Percentiles rank a stretch among this genome's conserved stretches.
Evolutionary conservation across 176 grass and related monocot genomes (phyloP).

Genomic region (Typha latifolia): DNA sequence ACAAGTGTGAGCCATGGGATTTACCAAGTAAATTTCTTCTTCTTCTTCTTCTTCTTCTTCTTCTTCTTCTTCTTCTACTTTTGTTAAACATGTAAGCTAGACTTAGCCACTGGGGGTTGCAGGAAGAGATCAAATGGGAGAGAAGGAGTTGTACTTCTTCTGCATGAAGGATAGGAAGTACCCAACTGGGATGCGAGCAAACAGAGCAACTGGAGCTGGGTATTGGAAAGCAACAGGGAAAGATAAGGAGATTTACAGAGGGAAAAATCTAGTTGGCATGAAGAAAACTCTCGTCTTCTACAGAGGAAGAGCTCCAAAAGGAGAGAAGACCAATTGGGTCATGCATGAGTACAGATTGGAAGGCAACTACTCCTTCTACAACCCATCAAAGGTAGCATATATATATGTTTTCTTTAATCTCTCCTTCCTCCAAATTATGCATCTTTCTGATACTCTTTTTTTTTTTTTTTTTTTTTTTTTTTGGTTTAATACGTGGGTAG

Average conservation of each 20-base stretch:
- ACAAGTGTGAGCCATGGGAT: slow-evolving; percentile 52
- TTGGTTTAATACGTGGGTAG: slow-evolving; percentile 7
- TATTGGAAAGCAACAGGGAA: slow-evolving; percentile 92
- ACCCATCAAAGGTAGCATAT: not conserved
- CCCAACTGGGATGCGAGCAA: slow-evolving; percentile 62
- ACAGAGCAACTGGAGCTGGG: slow-evolving; percentile 59
- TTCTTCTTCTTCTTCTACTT: too few relatives aligned
- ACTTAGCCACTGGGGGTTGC: not conserved
- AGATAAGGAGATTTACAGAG: slow-evolving; percentile 52
- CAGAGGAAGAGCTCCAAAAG: slow-evolving; percentile 66
- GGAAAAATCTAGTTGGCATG: slow-evolving; percentile 54
- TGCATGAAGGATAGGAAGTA: slow-evolving; percentile 81
- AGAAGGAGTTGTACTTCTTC: slow-evolving; percentile 91
- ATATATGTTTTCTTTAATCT: too few relatives aligned
- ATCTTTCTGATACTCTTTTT: not conserved
- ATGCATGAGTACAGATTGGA: slow-evolving; percentile 82
- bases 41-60: not conserved
- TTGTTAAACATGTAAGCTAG: not conserved
- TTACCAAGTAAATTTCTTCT: slow-evolving; percentile 25
- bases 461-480: not conserved
- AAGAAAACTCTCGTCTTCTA: slow-evolving; percentile 99
- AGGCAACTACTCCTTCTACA: slow-evolving; percentile 21
- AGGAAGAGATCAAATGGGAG: slow-evolving; percentile 64
- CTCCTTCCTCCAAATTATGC: too few relatives aligned
- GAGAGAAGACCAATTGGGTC: slow-evolving; percentile 68